These are phyloP conservation scores for Aspergillus japonicus DNA, from an alignment of 2,329 filamentous ascomycete species.

Conservation along the genomic window DNA sequence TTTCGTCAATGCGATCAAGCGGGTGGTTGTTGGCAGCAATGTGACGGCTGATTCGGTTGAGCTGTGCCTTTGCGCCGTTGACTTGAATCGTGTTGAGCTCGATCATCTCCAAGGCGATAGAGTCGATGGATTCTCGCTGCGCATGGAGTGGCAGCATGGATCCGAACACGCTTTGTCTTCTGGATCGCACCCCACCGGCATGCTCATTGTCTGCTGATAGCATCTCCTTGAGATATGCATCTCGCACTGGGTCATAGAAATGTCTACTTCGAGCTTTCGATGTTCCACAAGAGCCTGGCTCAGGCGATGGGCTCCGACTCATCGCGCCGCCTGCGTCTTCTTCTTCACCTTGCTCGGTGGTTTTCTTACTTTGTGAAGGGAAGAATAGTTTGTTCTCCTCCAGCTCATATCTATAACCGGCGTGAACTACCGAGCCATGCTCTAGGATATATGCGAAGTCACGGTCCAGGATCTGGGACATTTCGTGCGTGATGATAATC, in stretches of 20 bases:
- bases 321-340: neutral
- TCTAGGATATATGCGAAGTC: conserved; percentile 84
- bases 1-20: neutral
- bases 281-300: too few species aligned
- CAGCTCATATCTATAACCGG: conserved; percentile 63
- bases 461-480: conserved; percentile 67
- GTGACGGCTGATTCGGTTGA: neutral
- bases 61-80: neutral
- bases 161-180: neutral
- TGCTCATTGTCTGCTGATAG: neutral
- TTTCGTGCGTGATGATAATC: conserved; percentile 89
- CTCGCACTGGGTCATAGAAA: neutral
- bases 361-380: neutral
- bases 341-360: neutral
- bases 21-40: neutral
- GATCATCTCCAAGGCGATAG: conserved; percentile 1
- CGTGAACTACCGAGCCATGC: conserved; percentile 63
- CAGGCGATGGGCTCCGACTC: neutral
- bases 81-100: conserved; percentile 3
- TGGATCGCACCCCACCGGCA: neutral
- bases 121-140: neutral
- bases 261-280: neutral
- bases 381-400: conserved; percentile 32
- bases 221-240: neutral
- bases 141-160: neutral